Evolutionary conservation across 768 basidiomycete species (phyloP).

Genomic region (Xerocomus brunneocitrinus): DNA sequence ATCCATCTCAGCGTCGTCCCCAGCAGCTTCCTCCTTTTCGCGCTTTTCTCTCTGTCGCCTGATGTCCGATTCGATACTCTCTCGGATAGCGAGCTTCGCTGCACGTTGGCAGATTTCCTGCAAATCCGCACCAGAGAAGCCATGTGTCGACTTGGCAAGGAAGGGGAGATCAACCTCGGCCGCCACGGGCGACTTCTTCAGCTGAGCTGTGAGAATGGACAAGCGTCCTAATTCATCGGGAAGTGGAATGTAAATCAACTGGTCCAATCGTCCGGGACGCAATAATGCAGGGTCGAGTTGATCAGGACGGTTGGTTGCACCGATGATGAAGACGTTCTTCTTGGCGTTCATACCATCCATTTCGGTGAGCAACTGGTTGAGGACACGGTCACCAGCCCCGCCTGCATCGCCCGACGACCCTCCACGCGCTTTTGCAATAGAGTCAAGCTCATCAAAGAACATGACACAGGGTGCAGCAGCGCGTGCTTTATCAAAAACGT

Average conservation of each 20-base stretch:
- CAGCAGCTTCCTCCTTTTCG: conserved; percentile 67
- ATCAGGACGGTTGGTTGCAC: conserved; percentile 94
- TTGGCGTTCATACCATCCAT: conserved; percentile 99
- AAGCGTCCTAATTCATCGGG: conserved; percentile 91
- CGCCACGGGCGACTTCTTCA: conserved; percentile 89
- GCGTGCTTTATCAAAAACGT: conserved; percentile 99
- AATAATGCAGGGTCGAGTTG: conserved; percentile 91
- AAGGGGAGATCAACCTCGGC: conserved; percentile 77
- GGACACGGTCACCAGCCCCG: conserved; percentile 95
- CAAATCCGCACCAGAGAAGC: conserved; percentile 98
- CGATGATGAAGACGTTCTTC: conserved; percentile 99
- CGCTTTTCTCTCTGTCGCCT: conserved; percentile 69
- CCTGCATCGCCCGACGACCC: conserved; percentile 81
- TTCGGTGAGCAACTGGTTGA: conserved; percentile 95
- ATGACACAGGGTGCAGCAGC: conserved; percentile 99
- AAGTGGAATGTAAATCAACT: conserved; percentile 98
- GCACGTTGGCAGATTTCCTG: conserved; percentile 99
- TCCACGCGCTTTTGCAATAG: conserved; percentile 97
- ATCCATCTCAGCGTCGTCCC: conserved; percentile 71
- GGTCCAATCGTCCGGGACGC: conserved; percentile 97
- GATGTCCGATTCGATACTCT: conserved; percentile 92
- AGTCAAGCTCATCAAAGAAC: conserved; percentile 99
- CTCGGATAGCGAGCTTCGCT: conserved; percentile 94
- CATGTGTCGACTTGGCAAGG: conserved; percentile 90
- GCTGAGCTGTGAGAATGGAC: conserved; percentile 84